phyloP scores from a whole-genome alignment of 768 basidiomycete species.

The Lanmaoa pseudosensibilis region DNA sequence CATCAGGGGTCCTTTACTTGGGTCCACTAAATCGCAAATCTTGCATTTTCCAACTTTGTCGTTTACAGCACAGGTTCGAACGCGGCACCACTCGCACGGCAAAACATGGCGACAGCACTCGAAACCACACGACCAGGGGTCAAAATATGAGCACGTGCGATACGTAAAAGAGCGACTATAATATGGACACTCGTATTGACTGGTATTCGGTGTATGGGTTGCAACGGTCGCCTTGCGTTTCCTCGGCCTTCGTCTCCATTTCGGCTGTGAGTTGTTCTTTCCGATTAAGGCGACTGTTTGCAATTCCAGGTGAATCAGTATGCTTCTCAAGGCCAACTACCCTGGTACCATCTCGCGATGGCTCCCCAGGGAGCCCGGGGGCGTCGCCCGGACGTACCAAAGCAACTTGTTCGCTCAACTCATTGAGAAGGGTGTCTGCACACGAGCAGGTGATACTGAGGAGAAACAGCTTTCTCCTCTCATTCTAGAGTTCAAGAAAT shows the following conservation, averaged over 20 bases:
- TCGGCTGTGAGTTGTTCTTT: slow-evolving; percentile 2
- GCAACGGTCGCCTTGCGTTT: background rate
- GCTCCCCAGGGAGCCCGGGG: slow-evolving; percentile 17
- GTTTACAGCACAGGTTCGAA: no score
- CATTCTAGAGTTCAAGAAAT: slow-evolving; percentile 21
- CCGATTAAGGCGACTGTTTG: background rate
- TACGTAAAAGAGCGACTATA: no score
- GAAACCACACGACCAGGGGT: no score
- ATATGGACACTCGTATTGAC: no score
- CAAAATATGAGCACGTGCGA: no score
- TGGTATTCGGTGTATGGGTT: background rate
- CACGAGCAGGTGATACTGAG: background rate
- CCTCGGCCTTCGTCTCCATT: background rate
- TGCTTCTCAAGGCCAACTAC: slow-evolving; percentile 19
- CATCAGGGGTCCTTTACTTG: no score
- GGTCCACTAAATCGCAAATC: no score
- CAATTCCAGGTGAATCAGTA: slow-evolving; percentile 2
- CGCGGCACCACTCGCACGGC: no score
- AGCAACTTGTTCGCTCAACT: slow-evolving; percentile 30
- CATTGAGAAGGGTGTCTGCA: slow-evolving; percentile 15
- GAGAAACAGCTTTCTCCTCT: slow-evolving; percentile 10
- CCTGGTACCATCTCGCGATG: slow-evolving; percentile 23
- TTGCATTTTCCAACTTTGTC: no score
- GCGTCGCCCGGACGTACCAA: slow-evolving; percentile 1
- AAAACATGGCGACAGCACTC: no score